These are phyloP conservation scores for Sporobolomyces pararoseus DNA, from an alignment of 768 basidiomycete genomes.

Conservation along the genomic window DNA sequence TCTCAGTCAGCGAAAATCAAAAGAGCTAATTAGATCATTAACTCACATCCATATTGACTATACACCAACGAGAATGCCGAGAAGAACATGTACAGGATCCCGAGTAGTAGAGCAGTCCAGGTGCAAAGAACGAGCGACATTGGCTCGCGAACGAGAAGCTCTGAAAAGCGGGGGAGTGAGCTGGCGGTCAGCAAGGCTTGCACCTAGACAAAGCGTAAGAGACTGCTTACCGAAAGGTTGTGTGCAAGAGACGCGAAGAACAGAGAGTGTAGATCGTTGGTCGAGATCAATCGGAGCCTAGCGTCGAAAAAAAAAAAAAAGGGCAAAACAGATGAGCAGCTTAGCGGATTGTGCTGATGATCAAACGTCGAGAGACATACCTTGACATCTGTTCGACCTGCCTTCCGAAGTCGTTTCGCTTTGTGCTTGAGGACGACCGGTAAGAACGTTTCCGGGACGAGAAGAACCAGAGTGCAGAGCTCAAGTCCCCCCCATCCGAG, in stretches of 20 bases:
- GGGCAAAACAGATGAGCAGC: too few species aligned
- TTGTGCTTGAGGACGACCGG: slow-evolving; percentile 57
- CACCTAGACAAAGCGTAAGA: too few species aligned
- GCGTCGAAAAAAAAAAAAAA: slow-evolving; percentile 44
- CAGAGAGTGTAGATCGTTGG: slow-evolving; percentile 53
- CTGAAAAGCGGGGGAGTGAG: too few species aligned
- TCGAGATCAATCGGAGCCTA: slow-evolving; percentile 60
- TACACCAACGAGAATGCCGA: slow-evolving; percentile 49
- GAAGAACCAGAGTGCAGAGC: slow-evolving; percentile 54
- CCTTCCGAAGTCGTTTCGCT: slow-evolving; percentile 56
- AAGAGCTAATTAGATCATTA: background rate
- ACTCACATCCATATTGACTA: slow-evolving; percentile 48
- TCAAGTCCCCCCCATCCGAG: slow-evolving; percentile 62
- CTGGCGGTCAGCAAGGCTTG: background rate
- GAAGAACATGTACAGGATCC: slow-evolving; percentile 51
- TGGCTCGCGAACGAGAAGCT: slow-evolving; percentile 61
- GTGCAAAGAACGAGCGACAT: slow-evolving; percentile 70
- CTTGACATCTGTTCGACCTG: slow-evolving; percentile 58
- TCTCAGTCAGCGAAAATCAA: too few species aligned
- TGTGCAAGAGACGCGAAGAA: slow-evolving; percentile 61
- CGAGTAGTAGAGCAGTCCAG: slow-evolving; percentile 57
- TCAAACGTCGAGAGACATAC: background rate
- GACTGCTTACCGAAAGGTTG: slow-evolving; percentile 65
- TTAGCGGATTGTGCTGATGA: too few species aligned
- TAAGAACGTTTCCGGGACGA: slow-evolving; percentile 66